Evolutionary conservation across 2,329 filamentous ascomycete species (phyloP).

Genomic region (Phialocephala sp.): DNA sequence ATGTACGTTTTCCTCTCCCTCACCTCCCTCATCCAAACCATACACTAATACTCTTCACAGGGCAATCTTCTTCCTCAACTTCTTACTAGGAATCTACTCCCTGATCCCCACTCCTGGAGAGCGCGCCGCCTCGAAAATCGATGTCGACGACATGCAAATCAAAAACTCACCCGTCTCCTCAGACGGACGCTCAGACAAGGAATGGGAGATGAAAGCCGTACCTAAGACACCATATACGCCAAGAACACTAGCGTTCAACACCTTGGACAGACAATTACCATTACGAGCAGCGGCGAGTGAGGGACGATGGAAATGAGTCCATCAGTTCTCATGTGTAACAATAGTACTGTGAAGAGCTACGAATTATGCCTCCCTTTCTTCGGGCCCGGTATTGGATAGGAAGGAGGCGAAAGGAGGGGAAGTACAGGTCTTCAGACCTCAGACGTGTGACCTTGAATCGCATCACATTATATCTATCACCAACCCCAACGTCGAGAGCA

Average conservation of each 20-base stretch:
- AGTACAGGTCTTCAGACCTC: too few relatives aligned
- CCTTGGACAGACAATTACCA: constrained; percentile 63
- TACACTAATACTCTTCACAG: constrained; percentile 46
- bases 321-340: too few relatives aligned
- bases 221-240: constrained; percentile 63
- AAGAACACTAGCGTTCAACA: constrained; percentile 70
- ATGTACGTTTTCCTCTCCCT: constrained; percentile 57
- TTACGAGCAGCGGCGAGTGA: constrained; percentile 44
- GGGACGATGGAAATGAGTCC: not conserved
- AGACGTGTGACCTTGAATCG: not conserved
- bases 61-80: constrained; percentile 63
- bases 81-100: constrained; percentile 63
- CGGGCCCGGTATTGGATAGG: too few relatives aligned
- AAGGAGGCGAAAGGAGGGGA: too few relatives aligned
- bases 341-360: too few relatives aligned
- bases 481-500: too few relatives aligned
- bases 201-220: constrained; percentile 65
- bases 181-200: constrained; percentile 49
- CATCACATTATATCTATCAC: not conserved
- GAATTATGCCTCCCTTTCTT: too few relatives aligned
- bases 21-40: not conserved
- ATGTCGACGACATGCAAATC: constrained; percentile 52
- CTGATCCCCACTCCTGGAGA: constrained; percentile 48
- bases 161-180: constrained; percentile 45
- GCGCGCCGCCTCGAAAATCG: constrained; percentile 57